Conservation (phyloP, 1,139 yeast genomes). For the Sugiyamaella neomexicana region DNA sequence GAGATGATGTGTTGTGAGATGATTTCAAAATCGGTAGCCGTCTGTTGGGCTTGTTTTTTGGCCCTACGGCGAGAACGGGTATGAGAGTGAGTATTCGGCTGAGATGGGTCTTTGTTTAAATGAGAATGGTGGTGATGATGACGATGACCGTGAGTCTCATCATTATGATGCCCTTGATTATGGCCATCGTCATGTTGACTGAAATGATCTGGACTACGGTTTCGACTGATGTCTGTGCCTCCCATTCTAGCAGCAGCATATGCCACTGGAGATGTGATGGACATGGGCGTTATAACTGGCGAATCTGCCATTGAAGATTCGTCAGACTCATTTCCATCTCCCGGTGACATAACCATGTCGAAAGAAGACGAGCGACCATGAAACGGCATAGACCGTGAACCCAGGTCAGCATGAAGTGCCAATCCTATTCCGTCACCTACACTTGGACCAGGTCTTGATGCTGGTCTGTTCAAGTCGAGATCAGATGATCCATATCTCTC, state of each 20-base stretch:
- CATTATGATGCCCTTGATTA: neutral
- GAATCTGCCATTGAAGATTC: constrained; percentile 17
- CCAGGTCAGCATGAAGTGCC: neutral
- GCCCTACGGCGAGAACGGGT: neutral
- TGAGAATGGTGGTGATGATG: neutral
- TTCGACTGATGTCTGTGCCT: constrained; percentile 3
- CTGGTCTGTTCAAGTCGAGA: constrained; percentile 4
- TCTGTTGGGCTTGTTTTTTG: constrained; percentile 5
- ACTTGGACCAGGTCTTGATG: neutral
- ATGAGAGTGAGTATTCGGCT: neutral
- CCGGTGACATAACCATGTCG: neutral
- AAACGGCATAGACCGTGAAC: neutral
- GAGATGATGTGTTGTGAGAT: constrained; percentile 55
- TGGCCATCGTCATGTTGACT: neutral
- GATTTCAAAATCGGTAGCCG: constrained; percentile 27
- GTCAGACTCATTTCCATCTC: constrained; percentile 18
- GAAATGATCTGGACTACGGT: neutral
- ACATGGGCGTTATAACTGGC: constrained; percentile 12
- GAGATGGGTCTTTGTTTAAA: neutral
- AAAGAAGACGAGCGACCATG: neutral
- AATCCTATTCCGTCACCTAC: too few species aligned
- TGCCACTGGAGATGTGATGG: constrained; percentile 15
- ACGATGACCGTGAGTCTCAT: neutral
- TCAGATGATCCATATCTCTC: neutral
- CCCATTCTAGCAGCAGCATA: constrained; percentile 16